Conservation (phyloP, 164 flowering plant genomes). For the Chimonanthus salicifolius region DNA sequence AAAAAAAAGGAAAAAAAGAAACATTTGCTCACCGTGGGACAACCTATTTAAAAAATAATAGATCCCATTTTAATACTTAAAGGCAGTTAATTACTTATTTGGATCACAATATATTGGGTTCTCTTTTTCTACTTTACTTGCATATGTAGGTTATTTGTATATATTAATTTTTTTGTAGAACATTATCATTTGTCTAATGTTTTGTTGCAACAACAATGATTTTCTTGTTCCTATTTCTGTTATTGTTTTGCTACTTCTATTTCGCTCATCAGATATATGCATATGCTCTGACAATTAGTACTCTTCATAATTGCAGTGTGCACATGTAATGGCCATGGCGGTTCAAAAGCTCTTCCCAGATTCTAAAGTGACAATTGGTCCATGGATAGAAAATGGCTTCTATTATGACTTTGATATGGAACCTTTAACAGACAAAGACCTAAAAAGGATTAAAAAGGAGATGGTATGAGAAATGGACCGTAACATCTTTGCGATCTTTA, state of each 20-base stretch:
- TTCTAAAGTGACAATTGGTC: slow-evolving; percentile 95
- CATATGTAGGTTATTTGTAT: too few species aligned
- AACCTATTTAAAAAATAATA: too few species aligned
- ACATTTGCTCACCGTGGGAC: too few species aligned
- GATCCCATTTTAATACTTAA: too few species aligned
- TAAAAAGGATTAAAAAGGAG: slow-evolving; percentile 92
- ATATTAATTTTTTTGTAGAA: too few species aligned
- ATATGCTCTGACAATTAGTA: not conserved
- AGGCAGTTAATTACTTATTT: too few species aligned
- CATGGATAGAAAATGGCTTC: slow-evolving; percentile 95
- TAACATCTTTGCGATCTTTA: not conserved
- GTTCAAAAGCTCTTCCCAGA: slow-evolving; percentile 89
- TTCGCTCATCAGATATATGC: not conserved
- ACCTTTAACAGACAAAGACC: slow-evolving; percentile 80
- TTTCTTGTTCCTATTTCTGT: not conserved
- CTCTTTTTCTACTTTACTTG: too few species aligned
- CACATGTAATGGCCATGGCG: slow-evolving; percentile 99
- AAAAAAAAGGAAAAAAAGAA: too few species aligned
- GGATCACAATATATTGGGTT: too few species aligned
- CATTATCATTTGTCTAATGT: not conserved
- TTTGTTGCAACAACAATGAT: not conserved
- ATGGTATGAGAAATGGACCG: slow-evolving; percentile 51
- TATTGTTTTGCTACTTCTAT: not conserved
- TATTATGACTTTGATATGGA: slow-evolving; percentile 96
- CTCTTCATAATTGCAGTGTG: slow-evolving; percentile 55